Evolutionary conservation across 2,329 filamentous ascomycete genomes (phyloP).

Genomic region (Madurella mycetomatis): DNA sequence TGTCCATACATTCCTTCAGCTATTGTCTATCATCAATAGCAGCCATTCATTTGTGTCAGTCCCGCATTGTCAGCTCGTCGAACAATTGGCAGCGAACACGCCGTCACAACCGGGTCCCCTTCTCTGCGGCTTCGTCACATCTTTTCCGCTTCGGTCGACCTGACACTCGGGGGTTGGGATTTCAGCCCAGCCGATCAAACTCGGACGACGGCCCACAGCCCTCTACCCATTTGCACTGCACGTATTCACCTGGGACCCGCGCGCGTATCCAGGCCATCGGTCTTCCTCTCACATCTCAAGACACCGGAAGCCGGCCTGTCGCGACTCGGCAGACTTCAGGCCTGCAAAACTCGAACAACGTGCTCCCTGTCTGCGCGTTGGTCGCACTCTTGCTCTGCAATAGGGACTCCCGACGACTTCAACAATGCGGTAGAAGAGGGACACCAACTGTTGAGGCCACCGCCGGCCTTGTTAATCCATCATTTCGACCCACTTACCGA

Average conservation of each 20-base stretch:
- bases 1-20: slow-evolving; percentile 13
- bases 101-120: background rate
- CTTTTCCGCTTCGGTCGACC: slow-evolving; percentile 18
- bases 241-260: background rate
- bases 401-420: slow-evolving; percentile 8
- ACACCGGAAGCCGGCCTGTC: slow-evolving; percentile 2
- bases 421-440: slow-evolving; percentile 17
- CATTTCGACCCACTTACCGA: slow-evolving; percentile 8
- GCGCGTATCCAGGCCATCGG: background rate
- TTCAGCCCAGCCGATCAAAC: slow-evolving; percentile 26
- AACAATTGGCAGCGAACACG: background rate
- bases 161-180: slow-evolving; percentile 18
- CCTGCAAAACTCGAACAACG: background rate
- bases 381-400: slow-evolving; percentile 9
- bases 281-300: background rate
- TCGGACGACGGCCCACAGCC: slow-evolving; percentile 7
- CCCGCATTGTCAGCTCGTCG: slow-evolving; percentile 9
- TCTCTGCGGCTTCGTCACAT: slow-evolving; percentile 14
- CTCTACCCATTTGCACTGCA: background rate
- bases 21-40: slow-evolving; percentile 7
- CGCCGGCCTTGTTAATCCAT: slow-evolving; percentile 16
- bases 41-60: slow-evolving; percentile 7
- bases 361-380: slow-evolving; percentile 1
- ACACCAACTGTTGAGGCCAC: slow-evolving; percentile 14
- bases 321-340: background rate